Evolutionary conservation across 768 basidiomycete species (phyloP).

Genomic region (Naganishia onofrii): DNA sequence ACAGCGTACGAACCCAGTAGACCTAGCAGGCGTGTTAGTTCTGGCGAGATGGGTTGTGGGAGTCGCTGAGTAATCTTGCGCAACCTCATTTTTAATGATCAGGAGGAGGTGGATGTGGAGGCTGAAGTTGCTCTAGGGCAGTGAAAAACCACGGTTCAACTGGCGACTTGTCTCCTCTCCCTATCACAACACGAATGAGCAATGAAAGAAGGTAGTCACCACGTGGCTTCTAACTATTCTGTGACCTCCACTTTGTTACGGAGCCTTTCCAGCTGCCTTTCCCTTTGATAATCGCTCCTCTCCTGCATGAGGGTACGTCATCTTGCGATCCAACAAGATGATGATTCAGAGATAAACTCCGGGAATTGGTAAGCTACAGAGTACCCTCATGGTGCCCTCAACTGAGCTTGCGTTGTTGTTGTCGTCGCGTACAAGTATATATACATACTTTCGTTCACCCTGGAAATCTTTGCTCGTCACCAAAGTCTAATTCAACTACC

Average conservation of each 20-base stretch:
- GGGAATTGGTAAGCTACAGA: neutral
- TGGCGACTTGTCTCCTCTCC: too few species aligned
- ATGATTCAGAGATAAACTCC: too few species aligned
- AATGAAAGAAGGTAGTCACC: too few species aligned
- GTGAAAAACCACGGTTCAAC: too few species aligned
- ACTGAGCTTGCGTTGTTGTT: neutral
- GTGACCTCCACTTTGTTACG: slow-evolving; percentile 8
- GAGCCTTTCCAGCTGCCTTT: too few species aligned
- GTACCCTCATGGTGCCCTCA: neutral
- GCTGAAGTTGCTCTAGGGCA: too few species aligned
- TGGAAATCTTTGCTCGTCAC: neutral
- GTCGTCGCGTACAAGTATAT: too few species aligned
- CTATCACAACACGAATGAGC: too few species aligned
- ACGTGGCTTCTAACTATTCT: too few species aligned
- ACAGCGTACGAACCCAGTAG: slow-evolving; percentile 15
- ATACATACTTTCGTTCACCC: neutral
- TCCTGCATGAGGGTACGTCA: slow-evolving; percentile 4
- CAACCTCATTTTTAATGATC: neutral
- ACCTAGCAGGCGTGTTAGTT: neutral
- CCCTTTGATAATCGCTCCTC: too few species aligned
- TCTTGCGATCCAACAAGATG: neutral
- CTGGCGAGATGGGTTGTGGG: slow-evolving; percentile 1
- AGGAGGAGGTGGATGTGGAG: neutral
- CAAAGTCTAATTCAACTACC: neutral
- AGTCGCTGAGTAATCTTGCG: neutral